Evolutionary conservation across 148 eudicot species (phyloP).

Genomic region (Heliamphora exappendiculata): DNA sequence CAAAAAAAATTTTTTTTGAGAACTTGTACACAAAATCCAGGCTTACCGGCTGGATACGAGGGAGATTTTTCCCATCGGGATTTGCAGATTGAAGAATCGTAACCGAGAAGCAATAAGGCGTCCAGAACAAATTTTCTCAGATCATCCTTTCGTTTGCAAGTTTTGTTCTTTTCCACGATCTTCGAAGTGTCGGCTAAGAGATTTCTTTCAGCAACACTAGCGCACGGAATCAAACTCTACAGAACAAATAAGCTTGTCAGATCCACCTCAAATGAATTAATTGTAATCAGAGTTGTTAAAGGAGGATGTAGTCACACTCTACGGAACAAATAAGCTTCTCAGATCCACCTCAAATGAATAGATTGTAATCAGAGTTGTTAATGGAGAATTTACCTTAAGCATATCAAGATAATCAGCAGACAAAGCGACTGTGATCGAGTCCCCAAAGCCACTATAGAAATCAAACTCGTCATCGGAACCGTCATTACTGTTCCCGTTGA

Average conservation of each 20-base stretch:
- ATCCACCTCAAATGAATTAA: background rate
- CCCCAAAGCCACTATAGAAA: constrained; percentile 20
- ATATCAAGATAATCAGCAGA: constrained; percentile 32
- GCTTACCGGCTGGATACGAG: constrained; percentile 56
- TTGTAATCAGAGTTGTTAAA: background rate
- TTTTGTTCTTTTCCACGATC: constrained; percentile 49
- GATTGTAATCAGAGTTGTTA: background rate
- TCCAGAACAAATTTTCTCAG: constrained; percentile 38
- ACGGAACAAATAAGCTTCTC: background rate
- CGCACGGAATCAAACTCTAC: constrained; percentile 50
- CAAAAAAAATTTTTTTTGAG: too few species aligned
- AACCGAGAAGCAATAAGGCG: constrained; percentile 32
- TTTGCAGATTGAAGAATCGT: constrained; percentile 52
- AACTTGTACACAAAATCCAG: too few species aligned
- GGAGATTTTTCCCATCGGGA: constrained; percentile 59
- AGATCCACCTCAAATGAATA: background rate
- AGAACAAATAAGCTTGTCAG: background rate
- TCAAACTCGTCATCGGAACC: constrained; percentile 62
- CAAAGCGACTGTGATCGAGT: constrained; percentile 18
- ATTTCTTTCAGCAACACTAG: constrained; percentile 42
- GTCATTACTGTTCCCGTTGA: constrained; percentile 48
- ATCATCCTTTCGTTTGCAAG: constrained; percentile 43
- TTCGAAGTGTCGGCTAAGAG: constrained; percentile 54
- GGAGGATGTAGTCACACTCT: constrained; percentile 40
- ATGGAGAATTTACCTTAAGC: constrained; percentile 34